Conservation (phyloP, 345 rosid genomes). For the Syzygium aqueum region DNA sequence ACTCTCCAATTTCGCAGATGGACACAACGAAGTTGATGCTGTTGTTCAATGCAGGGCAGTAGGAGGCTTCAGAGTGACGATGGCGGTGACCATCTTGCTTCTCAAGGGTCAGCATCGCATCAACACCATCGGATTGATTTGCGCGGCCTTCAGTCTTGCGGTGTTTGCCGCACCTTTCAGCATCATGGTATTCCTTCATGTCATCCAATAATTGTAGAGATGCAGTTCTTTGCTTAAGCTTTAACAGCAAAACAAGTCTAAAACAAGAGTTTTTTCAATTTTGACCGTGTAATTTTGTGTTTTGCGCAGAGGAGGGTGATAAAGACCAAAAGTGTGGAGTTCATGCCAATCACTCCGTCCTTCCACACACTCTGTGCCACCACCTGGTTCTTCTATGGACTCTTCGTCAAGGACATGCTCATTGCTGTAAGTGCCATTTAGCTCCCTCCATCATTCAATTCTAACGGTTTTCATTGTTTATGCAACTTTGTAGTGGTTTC, state of each 20-base stretch:
- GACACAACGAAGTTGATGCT: constrained; percentile 19
- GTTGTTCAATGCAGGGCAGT: constrained; percentile 27
- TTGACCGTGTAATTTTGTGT: not conserved
- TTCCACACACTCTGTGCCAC: too few relatives aligned
- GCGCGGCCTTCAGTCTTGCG: constrained; percentile 26
- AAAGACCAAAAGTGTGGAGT: too few relatives aligned
- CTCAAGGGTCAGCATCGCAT: constrained; percentile 7
- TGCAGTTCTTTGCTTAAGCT: not conserved
- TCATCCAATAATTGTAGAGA: not conserved
- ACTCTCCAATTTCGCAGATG: constrained; percentile 9
- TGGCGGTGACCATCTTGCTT: constrained; percentile 12
- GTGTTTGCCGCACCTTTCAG: constrained; percentile 53
- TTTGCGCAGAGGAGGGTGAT: constrained; percentile 13
- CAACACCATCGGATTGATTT: constrained; percentile 41
- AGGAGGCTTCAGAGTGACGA: constrained; percentile 17
- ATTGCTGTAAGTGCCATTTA: constrained; percentile 15
- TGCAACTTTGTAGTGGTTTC: too few relatives aligned
- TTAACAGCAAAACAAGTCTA: not conserved
- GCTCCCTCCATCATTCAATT: not conserved
- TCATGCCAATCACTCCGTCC: too few relatives aligned
- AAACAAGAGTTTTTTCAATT: not conserved
- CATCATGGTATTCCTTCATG: constrained; percentile 27
- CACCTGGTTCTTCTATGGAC: too few relatives aligned
- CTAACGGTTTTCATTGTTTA: too few relatives aligned
- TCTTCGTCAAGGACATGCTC: constrained; percentile 5